Base-by-base conservation (phyloP, 1,284 basidiomycete species). In the Cutaneotrichosporon sp. region DNA sequence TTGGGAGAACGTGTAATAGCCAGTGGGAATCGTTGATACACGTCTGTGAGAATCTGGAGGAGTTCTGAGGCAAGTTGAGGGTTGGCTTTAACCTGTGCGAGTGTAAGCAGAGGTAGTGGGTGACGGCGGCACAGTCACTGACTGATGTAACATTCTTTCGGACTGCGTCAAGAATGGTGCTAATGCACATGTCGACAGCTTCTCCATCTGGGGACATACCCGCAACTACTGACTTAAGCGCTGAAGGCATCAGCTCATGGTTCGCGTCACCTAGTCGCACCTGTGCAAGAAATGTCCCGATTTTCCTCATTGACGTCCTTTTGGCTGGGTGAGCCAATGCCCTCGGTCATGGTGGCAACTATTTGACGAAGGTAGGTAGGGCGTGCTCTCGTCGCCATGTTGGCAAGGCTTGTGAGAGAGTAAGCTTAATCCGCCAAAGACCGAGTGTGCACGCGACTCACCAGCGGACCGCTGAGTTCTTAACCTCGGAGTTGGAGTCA, bases 381-480 rank as follows among this genome's bases (percentile, higher is more conserved):
- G n/a, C 72, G 55, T 4, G 65, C 60, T 43, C 55, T 63, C 38
- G 61, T 60, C 11, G 65, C 59, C 64, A 72, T 64, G 33, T 59
- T 61, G 2, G 66, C 66, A n/a, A 71, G 44, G 35, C 67, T 71
- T 48, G 11, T n/a, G 26, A 32, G 3, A 25, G 6, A 6, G 38
- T 57, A 39, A 59, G 43, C 29, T n/a, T n/a, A n/a, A n/a, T n/a
- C n/a, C n/a, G n/a, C 32, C 24, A 6, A 16, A 22, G 11, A 29
- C 26, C 14, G 17, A 7, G 25, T 12, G 24, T 11, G 22, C 5
- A 10, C 25, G n/a, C n/a, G n/a, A 60, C 59, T 63, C 63, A 90
- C 93, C 90, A 92, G 77, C 91, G 90, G 14, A 96, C 93, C 2
- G 91, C 90, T 68, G 92, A 87, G 71, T 97, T 97, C 80, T 97